A percentile compares a stretch with the other conserved stretches of the same genome.
Evolutionary conservation across 108 stramenopile species (phyloP).

Genomic region (Fragilariopsis cylindrus): DNA sequence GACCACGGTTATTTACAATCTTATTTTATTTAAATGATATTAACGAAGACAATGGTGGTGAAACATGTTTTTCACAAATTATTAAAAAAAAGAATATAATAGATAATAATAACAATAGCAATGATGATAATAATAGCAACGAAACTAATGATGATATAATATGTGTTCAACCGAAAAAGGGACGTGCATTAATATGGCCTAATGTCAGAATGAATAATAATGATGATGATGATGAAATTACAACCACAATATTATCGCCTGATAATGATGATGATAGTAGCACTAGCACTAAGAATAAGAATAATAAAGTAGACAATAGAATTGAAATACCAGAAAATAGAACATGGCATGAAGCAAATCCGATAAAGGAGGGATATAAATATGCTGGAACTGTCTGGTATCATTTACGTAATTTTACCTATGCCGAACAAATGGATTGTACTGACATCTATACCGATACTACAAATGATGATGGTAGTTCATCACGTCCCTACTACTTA

Average conservation of each 20-base stretch:
- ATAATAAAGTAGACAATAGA: neutral
- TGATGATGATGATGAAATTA: slow-evolving; percentile 51
- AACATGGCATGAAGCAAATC: neutral
- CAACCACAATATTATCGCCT: slow-evolving; percentile 77
- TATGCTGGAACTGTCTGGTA: slow-evolving; percentile 91
- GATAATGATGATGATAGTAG: slow-evolving; percentile 52
- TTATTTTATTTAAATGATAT: slow-evolving; percentile 88
- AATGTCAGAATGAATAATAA: slow-evolving; percentile 56
- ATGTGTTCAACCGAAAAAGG: slow-evolving; percentile 76
- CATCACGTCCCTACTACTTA: neutral
- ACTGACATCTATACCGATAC: slow-evolving; percentile 3
- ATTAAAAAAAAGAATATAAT: neutral
- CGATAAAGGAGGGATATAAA: neutral
- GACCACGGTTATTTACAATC: slow-evolving; percentile 67
- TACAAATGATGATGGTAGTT: neutral
- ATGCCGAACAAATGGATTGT: slow-evolving; percentile 4
- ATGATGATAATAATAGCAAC: neutral
- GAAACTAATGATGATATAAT: slow-evolving; percentile 14
- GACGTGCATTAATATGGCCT: slow-evolving; percentile 86
- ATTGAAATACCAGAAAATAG: slow-evolving; percentile 3
- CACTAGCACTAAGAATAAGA: no score
- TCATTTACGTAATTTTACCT: slow-evolving; percentile 58
- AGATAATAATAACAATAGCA: neutral
- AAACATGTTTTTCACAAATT: slow-evolving; percentile 72
- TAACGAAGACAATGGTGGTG: slow-evolving; percentile 75